Base-by-base conservation (phyloP, 768 basidiomycete species). In the Exsudoporus frostii region DNA sequence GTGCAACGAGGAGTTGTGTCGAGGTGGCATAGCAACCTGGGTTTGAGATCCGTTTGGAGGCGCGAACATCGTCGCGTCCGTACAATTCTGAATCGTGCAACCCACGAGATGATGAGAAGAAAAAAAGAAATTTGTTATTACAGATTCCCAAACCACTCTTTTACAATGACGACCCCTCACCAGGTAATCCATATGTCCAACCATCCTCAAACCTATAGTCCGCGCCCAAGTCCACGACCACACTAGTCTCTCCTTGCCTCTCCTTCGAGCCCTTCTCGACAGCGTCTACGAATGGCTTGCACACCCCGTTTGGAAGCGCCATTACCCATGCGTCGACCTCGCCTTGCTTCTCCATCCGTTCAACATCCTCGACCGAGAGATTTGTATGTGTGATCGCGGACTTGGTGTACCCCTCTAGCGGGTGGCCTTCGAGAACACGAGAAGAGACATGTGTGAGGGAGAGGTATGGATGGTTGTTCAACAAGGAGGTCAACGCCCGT, bases 291-390 rank as follows among this genome's bases (percentile, higher is more conserved):
- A 96, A 99, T 1, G 95, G 95, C 72, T 95, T 94, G 75, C 90
- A 89, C 22, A 92, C 82, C 19, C 97, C 97, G 60, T 98, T 99
- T n/a, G 97, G 97, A 44, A 99, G 80, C 3, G 97, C 97, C 90
- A 98, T 95, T 48, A 98, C 84, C 96, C 97, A 99, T 9, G 93
- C 96, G 66, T 99, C 96, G 17, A 99, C 92, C 64, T 88, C 89
- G 9, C 89, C 86, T 45, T 83, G 76, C 72, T 86, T 85, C 72
- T 98, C 97, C 86, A 99, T 89, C 66, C 73, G 76, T 68, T 91
- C 85, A 10, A 98, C 89, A 60, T 97, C 90, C 52, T 77, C 74
- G 10, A 78, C 68, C 0, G 85, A 86, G 15, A 99, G 78, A 71
- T 96, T 92, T 53, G 84, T 82, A 74, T 97, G 98, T 15, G 68